Evolutionary conservation across 2,329 filamentous ascomycete genomes (phyloP), one percentile per base, ranked within the genome.

Genomic region (Colletotrichum lindemuthianum): DNA sequence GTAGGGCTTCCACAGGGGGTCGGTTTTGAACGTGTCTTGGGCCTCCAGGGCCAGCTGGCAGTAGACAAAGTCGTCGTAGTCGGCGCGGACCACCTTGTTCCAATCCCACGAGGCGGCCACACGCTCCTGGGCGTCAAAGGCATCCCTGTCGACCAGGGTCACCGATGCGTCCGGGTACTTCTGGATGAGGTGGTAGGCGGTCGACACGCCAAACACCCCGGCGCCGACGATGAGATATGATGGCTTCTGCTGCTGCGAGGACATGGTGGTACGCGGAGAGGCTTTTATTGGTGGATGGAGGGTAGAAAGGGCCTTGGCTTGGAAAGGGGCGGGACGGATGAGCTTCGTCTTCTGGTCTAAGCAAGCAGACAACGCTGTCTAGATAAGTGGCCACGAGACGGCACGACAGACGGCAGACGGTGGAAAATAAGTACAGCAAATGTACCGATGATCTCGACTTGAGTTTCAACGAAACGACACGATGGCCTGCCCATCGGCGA

Each of bases 41-140:
- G 90, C 86, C 75, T 92, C 88, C 34, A 91, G 81, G 0, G 85
- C 90, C 16, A 92, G 80, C 53, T 82, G 75, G 74, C 85, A 88
- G 78, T 92, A 92, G 13, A 87, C 74, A 2, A 85, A 76, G 69
- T 90, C 86, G 59, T 85, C 81, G 76, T 92, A 92, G 74, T 92
- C 89, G 51, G 88, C 87, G 60, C 89, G 87, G 13, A 92, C 82
- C 34, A 90, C 88, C 75, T 91, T 92, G 78, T 90, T 92, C 84
- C 88, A 88, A 76, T 92, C 90, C 80, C 87, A 90, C 0, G 90
- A 91, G 0, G 90, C 90, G 37, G 88, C 89, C 32, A 82, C 77
- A 3, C 78, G 77, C 56, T 72, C 75, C 0, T 79, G 76, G 1
- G 83, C 82, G 32, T 85, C 82, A 49, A 77, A 81, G 2, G 81